These are phyloP conservation scores for Rasamsonia emersonii DNA, from an alignment of 2,329 filamentous ascomycete species.

Conservation along the genomic window DNA sequence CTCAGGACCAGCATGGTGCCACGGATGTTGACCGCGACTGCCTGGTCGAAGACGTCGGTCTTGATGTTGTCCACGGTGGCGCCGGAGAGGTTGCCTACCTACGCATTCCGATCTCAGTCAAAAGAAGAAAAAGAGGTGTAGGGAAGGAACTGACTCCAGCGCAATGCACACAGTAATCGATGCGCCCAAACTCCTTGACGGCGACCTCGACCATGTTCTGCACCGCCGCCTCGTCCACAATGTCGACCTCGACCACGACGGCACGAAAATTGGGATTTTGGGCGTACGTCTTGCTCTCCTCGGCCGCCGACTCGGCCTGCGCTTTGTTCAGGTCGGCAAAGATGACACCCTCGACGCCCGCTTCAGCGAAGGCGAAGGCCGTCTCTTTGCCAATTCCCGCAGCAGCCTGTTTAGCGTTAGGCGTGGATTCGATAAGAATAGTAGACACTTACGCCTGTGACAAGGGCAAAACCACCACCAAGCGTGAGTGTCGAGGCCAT, in stretches of 20 bases:
- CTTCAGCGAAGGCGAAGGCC: constrained; percentile 12
- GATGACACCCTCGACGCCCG: constrained; percentile 13
- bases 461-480: no score
- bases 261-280: constrained; percentile 15
- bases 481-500: no score
- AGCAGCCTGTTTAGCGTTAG: no score
- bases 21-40: constrained; percentile 30
- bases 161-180: constrained; percentile 19
- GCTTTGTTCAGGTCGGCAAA: constrained; percentile 18
- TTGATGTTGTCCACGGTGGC: constrained; percentile 12
- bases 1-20: constrained; percentile 34
- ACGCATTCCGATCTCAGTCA: constrained; percentile 2
- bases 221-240: constrained; percentile 13
- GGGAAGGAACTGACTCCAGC: constrained; percentile 12
- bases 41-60: constrained; percentile 19
- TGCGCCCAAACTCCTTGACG: constrained; percentile 13
- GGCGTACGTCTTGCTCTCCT: constrained; percentile 17
- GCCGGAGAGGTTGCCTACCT: constrained; percentile 1
- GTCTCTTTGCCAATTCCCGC: no score
- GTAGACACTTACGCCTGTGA: no score
- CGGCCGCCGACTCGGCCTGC: constrained; percentile 11
- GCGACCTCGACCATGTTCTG: constrained; percentile 15
- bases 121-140: neutral
- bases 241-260: constrained; percentile 18
- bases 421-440: no score